These are phyloP conservation scores for Scolecobasidium constrictum DNA, from an alignment of 2,329 filamentous ascomycete species.

Conservation along the genomic window DNA sequence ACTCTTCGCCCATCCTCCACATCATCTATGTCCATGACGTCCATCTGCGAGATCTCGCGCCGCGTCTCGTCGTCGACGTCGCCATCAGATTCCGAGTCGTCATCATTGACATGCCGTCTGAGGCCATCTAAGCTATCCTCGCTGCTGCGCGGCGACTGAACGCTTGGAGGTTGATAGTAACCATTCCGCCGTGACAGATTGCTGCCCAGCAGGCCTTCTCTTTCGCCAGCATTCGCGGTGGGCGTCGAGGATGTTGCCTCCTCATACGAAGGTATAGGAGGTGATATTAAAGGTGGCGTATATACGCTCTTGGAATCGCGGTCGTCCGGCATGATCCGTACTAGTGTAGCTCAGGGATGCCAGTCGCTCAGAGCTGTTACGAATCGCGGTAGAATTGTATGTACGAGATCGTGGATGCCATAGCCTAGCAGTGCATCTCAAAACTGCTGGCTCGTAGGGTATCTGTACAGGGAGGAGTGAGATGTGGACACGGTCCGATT, in stretches of 20 bases:
- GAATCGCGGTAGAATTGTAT: too few species aligned
- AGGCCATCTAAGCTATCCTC: slow-evolving; percentile 13
- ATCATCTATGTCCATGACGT: slow-evolving; percentile 5
- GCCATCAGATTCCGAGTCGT: slow-evolving; percentile 4
- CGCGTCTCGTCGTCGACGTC: slow-evolving; percentile 8
- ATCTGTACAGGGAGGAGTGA: too few species aligned
- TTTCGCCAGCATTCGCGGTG: slow-evolving; percentile 53
- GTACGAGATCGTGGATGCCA: too few species aligned
- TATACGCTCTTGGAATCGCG: too few species aligned
- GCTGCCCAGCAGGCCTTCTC: slow-evolving; percentile 58
- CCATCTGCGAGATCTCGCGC: slow-evolving; percentile 9
- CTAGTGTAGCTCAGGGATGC: too few species aligned
- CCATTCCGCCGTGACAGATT: slow-evolving; percentile 21
- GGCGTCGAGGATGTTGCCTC: slow-evolving; percentile 55
- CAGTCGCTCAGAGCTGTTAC: too few species aligned
- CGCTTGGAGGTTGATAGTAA: slow-evolving; percentile 67
- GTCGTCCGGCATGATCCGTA: too few species aligned
- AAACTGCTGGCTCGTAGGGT: too few species aligned
- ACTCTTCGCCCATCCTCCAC: slow-evolving; percentile 7
- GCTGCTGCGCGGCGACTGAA: slow-evolving; percentile 64
- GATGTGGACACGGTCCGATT: too few species aligned
- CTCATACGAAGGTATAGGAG: slow-evolving; percentile 71
- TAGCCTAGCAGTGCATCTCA: too few species aligned
- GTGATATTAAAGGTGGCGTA: slow-evolving; percentile 4
- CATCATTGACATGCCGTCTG: slow-evolving; percentile 4